Conservation (phyloP, 2,329 filamentous ascomycete species). For the Fusarium proliferatum region DNA sequence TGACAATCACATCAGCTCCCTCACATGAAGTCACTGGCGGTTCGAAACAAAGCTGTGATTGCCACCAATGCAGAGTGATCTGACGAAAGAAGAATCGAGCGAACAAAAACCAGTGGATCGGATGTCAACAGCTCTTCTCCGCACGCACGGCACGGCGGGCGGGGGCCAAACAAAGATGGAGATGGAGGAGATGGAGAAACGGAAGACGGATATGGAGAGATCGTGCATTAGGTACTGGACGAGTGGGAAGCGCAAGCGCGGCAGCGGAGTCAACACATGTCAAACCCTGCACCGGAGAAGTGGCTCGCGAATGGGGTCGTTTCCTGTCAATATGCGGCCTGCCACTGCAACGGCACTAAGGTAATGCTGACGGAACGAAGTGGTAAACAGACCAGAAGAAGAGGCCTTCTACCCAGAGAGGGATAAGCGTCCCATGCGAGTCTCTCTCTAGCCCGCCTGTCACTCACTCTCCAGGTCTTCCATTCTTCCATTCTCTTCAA, state of each 20-base stretch:
- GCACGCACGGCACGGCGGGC: constrained; percentile 34
- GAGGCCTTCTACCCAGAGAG: constrained; percentile 37
- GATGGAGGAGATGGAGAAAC: constrained; percentile 2
- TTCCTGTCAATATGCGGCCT: constrained; percentile 36
- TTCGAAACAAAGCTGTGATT: constrained; percentile 4
- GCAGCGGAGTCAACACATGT: constrained; percentile 36
- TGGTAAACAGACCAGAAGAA: constrained; percentile 26
- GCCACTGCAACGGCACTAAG: constrained; percentile 24
- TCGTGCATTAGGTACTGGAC: constrained; percentile 42
- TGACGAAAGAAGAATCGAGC: constrained; percentile 15
- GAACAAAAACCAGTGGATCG: constrained; percentile 34
- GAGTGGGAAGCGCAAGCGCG: constrained; percentile 33
- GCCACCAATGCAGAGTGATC: constrained; percentile 23
- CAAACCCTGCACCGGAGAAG: constrained; percentile 40
- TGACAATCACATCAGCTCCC: constrained; percentile 23
- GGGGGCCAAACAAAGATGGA: constrained; percentile 37
- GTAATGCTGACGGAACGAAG: constrained; percentile 21
- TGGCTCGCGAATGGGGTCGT: constrained; percentile 44
- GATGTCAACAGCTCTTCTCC: constrained; percentile 40
- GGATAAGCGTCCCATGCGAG: constrained; percentile 39
- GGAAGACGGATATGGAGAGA: constrained; percentile 35
- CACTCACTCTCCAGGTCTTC: constrained; percentile 12
- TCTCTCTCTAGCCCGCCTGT: constrained; percentile 17
- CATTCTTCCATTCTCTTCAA: constrained; percentile 28
- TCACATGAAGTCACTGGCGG: constrained; percentile 7